These are phyloP conservation scores for Colletotrichum sojae DNA, from an alignment of 2,329 filamentous ascomycete species.

Conservation along the genomic window DNA sequence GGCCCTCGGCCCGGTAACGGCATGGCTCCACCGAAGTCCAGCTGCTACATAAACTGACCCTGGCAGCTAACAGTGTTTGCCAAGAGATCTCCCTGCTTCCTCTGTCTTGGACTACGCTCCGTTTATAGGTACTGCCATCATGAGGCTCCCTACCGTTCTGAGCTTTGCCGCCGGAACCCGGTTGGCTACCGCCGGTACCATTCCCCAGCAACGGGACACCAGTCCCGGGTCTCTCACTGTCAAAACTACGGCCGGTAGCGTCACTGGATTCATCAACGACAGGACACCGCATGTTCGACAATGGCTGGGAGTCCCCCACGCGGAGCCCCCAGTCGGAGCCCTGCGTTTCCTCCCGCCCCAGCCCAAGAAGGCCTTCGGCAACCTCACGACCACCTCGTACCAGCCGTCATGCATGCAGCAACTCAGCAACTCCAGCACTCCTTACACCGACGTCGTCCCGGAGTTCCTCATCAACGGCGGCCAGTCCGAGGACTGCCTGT, in stretches of 20 bases:
- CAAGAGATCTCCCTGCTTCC: too few relatives aligned
- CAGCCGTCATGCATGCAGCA: slow-evolving; percentile 52
- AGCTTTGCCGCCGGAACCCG: neutral
- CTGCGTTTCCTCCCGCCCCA: slow-evolving; percentile 59
- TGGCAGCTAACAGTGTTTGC: too few relatives aligned
- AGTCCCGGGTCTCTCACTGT: neutral
- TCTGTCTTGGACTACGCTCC: too few relatives aligned
- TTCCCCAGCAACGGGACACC: neutral
- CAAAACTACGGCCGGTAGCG: slow-evolving; percentile 4
- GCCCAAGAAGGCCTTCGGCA: slow-evolving; percentile 44
- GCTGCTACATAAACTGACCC: neutral
- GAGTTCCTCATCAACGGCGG: slow-evolving; percentile 27
- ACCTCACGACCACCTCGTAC: slow-evolving; percentile 45
- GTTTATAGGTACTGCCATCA: too few relatives aligned
- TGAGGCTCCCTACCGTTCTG: too few relatives aligned
- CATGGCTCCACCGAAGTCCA: neutral
- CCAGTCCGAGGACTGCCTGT: slow-evolving; percentile 51
- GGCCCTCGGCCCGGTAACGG: neutral
- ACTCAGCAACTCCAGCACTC: slow-evolving; percentile 45
- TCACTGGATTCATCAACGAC: slow-evolving; percentile 22
- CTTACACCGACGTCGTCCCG: slow-evolving; percentile 11
- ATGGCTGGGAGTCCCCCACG: slow-evolving; percentile 65
- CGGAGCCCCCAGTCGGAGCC: slow-evolving; percentile 66
- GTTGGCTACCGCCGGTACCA: too few relatives aligned
- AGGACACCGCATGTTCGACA: slow-evolving; percentile 22